phyloP scores from a whole-genome alignment of 1,284 basidiomycete species.

The Lentinula novae-zelandiae region DNA sequence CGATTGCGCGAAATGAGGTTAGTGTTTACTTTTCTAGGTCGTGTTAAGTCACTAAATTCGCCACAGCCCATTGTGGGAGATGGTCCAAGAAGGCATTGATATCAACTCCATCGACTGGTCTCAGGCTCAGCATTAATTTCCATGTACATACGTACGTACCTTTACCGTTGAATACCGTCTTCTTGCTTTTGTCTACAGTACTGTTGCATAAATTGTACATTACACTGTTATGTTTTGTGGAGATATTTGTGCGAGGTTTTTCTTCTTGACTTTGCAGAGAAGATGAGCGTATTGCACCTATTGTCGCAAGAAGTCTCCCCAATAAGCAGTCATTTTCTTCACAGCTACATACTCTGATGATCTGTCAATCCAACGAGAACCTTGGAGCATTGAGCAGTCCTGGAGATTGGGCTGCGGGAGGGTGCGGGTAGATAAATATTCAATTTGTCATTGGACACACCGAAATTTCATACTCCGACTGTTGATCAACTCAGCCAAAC shows the following conservation, averaged over 20 bases:
- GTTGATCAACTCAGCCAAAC: background rate
- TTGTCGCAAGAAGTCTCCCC: too few relatives aligned
- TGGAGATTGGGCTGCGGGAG: too few relatives aligned
- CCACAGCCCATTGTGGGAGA: constrained; percentile 89
- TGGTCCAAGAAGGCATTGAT: constrained; percentile 98
- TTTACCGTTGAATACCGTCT: background rate
- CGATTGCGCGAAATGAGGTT: constrained; percentile 55
- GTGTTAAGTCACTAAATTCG: constrained; percentile 12
- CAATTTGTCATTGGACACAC: background rate
- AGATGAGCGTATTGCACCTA: too few relatives aligned
- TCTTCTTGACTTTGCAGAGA: too few relatives aligned
- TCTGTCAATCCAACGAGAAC: too few relatives aligned
- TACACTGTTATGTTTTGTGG: background rate
- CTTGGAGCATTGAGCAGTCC: too few relatives aligned
- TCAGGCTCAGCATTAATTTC: constrained; percentile 49
- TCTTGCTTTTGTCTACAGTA: background rate
- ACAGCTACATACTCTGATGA: too few relatives aligned
- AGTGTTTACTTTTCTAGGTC: constrained; percentile 17
- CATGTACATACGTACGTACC: background rate
- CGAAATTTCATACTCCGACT: background rate
- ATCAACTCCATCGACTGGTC: constrained; percentile 93
- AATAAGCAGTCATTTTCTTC: too few relatives aligned
- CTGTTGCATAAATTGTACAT: background rate
- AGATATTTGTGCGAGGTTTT: too few relatives aligned
- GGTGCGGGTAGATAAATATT: background rate